Base-by-base conservation (phyloP, 2,329 filamentous ascomycete species). In the Aspergillus spinulosporus region DNA sequence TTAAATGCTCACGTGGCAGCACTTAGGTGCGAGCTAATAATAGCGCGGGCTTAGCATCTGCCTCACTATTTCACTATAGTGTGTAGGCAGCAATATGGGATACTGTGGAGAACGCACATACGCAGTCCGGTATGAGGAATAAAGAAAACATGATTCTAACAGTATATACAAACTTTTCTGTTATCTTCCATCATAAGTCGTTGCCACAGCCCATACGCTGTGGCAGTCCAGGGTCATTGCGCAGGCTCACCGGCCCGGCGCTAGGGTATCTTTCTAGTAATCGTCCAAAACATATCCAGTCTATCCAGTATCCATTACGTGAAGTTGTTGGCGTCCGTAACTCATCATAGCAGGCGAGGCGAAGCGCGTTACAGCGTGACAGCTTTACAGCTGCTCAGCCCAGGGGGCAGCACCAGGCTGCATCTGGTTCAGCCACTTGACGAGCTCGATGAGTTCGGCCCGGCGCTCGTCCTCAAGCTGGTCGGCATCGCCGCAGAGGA, bases 391-490 rank as follows among this genome's bases (percentile, higher is more conserved):
- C 66, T 72, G 70, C 61, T 75, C 72, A 42, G 65, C 70, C 70
- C 72, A 76, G 46, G 73, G 72, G 49, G 71, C 71, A 48, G 61
- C 66, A 37, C 73, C 73, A 9, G 73, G 66, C 63, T 76, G 73
- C 72, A 74, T 75, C 61, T 75, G 71, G 64, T 78, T 78, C 56
- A 80, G 64, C 70, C 75, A 80, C 60, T 76, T 75, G 58, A 79
- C 78, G 6, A 80, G 72, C 64, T 79, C 75, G 49, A 76, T 71
- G 28, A 80, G 65, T 64, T 79, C 75, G 31, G 68, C 68, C 11
- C 77, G 72, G 43, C 77, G 76, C 65, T 79, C 77, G 46, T 79
- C 76, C 58, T 78, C 76, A 31, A 80, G 66, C 65, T 79, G 77
- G 54, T 78, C 74, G 52, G 73, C 68, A 14, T 78, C 75, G 47